Conservation (phyloP, 495 filamentous ascomycete genomes). For the Cercophora scortea region DNA sequence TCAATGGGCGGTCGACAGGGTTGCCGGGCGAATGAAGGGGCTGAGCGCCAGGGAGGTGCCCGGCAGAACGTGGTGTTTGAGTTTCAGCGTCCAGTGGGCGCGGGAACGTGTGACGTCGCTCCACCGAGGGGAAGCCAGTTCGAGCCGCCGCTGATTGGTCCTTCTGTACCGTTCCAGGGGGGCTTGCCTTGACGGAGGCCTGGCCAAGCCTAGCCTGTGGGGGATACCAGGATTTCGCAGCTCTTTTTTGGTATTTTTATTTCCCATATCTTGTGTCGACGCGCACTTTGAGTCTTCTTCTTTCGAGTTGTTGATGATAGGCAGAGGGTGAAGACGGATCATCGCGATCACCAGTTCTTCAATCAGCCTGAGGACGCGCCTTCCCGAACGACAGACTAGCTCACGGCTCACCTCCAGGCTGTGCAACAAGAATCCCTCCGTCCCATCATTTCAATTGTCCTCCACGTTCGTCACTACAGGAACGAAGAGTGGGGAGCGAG, state of each 20-base stretch:
- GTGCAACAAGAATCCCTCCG: no score
- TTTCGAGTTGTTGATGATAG: no score
- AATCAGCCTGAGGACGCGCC: no score
- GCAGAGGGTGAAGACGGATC: no score
- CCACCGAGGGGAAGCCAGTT: neutral
- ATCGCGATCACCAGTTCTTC: no score
- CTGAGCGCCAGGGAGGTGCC: slow-evolving; percentile 15
- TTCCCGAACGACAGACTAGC: no score
- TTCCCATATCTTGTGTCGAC: neutral
- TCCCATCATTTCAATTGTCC: no score
- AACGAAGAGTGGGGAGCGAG: no score
- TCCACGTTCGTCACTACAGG: no score
- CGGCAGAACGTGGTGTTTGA: slow-evolving; percentile 21
- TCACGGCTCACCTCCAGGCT: no score
- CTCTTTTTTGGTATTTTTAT: neutral
- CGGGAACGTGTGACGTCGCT: slow-evolving; percentile 14
- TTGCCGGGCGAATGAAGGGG: slow-evolving; percentile 22
- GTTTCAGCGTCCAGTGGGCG: neutral
- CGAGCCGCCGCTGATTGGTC: slow-evolving; percentile 15
- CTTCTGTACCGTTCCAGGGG: slow-evolving; percentile 9
- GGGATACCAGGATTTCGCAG: neutral
- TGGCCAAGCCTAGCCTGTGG: neutral
- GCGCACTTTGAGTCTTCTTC: neutral
- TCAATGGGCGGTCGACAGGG: slow-evolving; percentile 19
- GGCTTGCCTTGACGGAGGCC: neutral